Conservation (phyloP, 768 basidiomycete species). For the Serendipita sp. region DNA sequence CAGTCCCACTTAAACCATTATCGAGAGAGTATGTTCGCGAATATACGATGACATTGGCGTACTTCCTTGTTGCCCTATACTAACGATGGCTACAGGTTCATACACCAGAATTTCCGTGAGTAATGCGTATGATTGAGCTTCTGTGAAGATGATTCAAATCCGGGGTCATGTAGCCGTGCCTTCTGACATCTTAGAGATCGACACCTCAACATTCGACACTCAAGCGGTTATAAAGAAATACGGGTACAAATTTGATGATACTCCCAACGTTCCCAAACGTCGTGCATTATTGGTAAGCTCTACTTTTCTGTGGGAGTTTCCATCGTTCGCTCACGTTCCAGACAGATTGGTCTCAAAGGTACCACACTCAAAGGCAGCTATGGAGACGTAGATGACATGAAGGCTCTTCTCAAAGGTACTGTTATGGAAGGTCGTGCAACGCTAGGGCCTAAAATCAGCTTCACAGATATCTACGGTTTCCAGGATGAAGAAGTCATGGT, state of each 20-base stretch:
- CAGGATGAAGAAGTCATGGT: neutral
- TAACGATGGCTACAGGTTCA: neutral
- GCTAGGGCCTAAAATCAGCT: neutral
- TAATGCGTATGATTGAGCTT: neutral
- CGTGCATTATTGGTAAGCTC: neutral
- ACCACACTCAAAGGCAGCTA: conserved; percentile 1
- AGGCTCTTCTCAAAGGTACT: conserved; percentile 3
- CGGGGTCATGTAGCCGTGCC: neutral
- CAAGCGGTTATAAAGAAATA: neutral
- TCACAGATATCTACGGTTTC: neutral
- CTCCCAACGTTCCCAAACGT: neutral
- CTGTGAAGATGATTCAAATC: neutral
- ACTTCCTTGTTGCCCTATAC: no score
- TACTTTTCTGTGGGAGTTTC: neutral
- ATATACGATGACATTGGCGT: no score
- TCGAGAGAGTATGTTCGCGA: neutral
- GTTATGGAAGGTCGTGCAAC: neutral
- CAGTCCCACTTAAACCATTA: neutral
- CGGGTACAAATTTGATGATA: neutral
- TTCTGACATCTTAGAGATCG: neutral
- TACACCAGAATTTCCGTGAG: conserved; percentile 3
- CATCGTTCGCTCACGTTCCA: neutral
- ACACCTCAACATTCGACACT: neutral
- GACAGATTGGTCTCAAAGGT: conserved; percentile 3
- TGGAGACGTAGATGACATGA: conserved; percentile 8